phyloP scores from a whole-genome alignment of 495 filamentous ascomycete species.

The Cairneyella variabilis region DNA sequence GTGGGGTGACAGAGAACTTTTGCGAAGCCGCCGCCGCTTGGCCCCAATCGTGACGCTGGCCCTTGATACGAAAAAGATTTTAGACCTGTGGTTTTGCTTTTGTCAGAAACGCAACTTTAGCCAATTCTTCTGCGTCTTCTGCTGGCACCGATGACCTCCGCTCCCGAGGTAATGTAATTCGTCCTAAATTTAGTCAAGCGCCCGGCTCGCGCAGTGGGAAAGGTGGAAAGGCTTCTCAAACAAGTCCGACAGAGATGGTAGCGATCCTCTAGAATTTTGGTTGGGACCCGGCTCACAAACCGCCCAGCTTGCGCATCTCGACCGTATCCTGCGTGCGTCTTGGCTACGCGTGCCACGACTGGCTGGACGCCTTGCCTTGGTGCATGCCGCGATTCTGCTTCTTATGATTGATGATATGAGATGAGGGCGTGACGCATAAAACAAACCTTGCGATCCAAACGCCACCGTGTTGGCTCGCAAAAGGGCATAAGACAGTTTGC shows the following conservation, averaged over 20 bases:
- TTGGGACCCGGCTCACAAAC: not conserved
- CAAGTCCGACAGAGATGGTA: too few species aligned
- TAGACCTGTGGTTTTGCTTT: not conserved
- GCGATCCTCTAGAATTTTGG: too few species aligned
- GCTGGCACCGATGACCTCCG: too few species aligned
- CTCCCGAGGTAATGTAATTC: not conserved
- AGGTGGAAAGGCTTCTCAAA: not conserved
- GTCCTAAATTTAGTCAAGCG: not conserved
- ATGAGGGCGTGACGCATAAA: constrained; percentile 6
- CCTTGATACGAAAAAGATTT: not conserved
- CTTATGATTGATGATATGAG: not conserved
- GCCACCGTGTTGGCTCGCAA: not conserved
- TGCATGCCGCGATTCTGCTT: not conserved
- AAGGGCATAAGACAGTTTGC: constrained; percentile 10
- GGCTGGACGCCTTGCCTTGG: not conserved
- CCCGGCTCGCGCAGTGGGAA: not conserved
- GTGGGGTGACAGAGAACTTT: too few species aligned
- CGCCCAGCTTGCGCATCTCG: too few species aligned
- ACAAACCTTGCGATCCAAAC: constrained; percentile 6
- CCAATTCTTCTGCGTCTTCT: too few species aligned
- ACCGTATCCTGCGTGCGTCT: too few species aligned
- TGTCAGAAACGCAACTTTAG: not conserved
- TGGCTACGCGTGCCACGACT: not conserved
- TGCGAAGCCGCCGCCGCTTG: too few species aligned
- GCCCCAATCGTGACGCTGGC: too few species aligned